A percentile compares a stretch with the other conserved stretches of the same genome.
These are phyloP conservation scores for Fraxinus sp. DNA, from an alignment of 305 asterid species.

Conservation along the genomic window DNA sequence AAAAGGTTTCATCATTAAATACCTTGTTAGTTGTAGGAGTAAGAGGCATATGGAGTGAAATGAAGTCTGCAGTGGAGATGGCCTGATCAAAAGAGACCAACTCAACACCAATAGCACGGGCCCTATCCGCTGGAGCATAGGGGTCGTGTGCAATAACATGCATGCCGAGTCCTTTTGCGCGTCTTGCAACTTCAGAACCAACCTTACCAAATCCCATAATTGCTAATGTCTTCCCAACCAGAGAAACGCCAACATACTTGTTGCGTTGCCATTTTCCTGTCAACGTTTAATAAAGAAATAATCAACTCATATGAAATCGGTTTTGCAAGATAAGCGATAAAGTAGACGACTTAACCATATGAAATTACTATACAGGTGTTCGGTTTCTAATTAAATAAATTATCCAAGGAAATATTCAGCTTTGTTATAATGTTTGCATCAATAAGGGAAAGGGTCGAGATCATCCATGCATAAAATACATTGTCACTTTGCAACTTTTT, in stretches of 20 bases:
- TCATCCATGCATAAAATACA: background rate
- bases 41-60: slow-evolving; percentile 96
- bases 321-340: background rate
- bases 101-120: slow-evolving; percentile 87
- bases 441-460: background rate
- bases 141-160: slow-evolving; percentile 87
- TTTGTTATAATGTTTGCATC: background rate
- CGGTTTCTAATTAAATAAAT: background rate
- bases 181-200: slow-evolving; percentile 94
- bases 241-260: slow-evolving; percentile 86
- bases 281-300: slow-evolving; percentile 13
- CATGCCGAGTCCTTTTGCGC: slow-evolving; percentile 97
- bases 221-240: slow-evolving; percentile 89
- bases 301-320: slow-evolving; percentile 4
- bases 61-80: slow-evolving; percentile 67
- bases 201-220: slow-evolving; percentile 96
- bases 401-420: background rate
- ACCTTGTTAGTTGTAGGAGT: slow-evolving; percentile 82
- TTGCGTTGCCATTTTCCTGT: slow-evolving; percentile 84
- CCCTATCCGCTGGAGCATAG: slow-evolving; percentile 93
- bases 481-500: background rate
- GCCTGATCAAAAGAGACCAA: slow-evolving; percentile 89
- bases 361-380: background rate
- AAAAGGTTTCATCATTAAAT: slow-evolving; percentile 71
- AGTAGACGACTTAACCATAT: background rate